Conservation (phyloP, 306 rosid species). For the Ormosia emarginata region DNA sequence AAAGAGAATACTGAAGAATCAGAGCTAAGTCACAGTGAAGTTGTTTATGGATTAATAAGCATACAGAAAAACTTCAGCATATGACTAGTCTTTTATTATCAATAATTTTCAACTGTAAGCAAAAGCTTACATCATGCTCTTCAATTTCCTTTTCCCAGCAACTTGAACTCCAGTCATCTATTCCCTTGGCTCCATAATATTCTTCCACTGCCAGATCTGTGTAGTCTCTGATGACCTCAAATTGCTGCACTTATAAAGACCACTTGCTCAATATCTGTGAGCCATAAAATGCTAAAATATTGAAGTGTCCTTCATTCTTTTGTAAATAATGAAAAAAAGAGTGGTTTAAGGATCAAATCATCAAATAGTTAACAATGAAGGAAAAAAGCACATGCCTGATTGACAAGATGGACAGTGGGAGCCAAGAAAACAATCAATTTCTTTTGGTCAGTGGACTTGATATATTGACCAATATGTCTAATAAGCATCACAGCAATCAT, state of each 20-base stretch:
- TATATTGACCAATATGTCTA: constrained; percentile 28
- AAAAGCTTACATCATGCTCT: constrained; percentile 47
- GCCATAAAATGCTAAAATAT: background rate
- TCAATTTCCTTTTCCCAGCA: constrained; percentile 53
- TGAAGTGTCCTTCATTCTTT: background rate
- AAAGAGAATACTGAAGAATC: background rate
- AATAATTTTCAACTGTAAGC: background rate
- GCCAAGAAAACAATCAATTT: constrained; percentile 61
- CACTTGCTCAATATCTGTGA: too few relatives aligned
- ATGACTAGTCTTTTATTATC: background rate
- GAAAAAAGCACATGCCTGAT: constrained; percentile 42
- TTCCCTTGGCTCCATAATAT: too few relatives aligned
- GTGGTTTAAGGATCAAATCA: background rate
- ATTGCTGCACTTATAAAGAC: constrained; percentile 52
- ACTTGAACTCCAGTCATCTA: constrained; percentile 51
- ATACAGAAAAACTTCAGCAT: background rate
- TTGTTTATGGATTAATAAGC: background rate
- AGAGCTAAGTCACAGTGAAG: background rate
- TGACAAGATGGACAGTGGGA: constrained; percentile 70
- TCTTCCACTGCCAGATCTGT: constrained; percentile 49
- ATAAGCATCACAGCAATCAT: constrained; percentile 76
- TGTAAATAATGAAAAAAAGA: background rate
- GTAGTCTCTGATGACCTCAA: constrained; percentile 32
- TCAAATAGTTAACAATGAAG: background rate
- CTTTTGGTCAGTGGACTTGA: constrained; percentile 29